A percentile compares a stretch with the other conserved stretches of the same genome.
Evolutionary conservation across 2,329 filamentous ascomycete species (phyloP).

Genomic region (Fusarium foetens): DNA sequence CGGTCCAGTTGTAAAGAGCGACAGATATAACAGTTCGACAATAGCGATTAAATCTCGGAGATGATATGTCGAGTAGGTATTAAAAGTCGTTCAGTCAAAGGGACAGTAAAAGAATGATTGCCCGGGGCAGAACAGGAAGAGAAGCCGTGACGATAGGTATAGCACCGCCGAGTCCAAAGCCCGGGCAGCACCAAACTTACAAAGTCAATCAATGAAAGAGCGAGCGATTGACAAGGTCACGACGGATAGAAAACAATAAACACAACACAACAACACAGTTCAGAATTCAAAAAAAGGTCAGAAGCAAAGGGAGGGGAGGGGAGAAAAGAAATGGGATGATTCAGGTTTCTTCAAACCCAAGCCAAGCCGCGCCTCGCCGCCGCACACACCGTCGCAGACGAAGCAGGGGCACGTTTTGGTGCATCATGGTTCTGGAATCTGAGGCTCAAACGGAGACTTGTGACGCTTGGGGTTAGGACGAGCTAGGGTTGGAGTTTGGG

Average conservation of each 20-base stretch:
- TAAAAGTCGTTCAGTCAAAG: slow-evolving; percentile 10
- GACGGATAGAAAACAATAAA: slow-evolving; percentile 17
- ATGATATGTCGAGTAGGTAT: slow-evolving; percentile 8
- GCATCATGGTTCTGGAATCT: slow-evolving; percentile 31
- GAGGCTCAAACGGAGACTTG: slow-evolving; percentile 44
- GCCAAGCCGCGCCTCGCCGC: slow-evolving; percentile 7
- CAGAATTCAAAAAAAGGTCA: slow-evolving; percentile 14
- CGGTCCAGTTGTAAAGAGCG: slow-evolving; percentile 16
- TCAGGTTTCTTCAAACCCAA: slow-evolving; percentile 10
- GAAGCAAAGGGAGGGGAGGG: slow-evolving; percentile 25
- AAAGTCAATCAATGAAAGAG: slow-evolving; percentile 22
- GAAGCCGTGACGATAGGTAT: slow-evolving; percentile 11
- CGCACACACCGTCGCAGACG: slow-evolving; percentile 20
- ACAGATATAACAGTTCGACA: slow-evolving; percentile 5
- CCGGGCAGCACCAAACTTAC: slow-evolving; percentile 19
- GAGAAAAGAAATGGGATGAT: slow-evolving; percentile 35
- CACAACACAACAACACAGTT: slow-evolving; percentile 13
- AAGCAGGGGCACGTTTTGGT: slow-evolving; percentile 18
- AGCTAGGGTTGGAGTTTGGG: slow-evolving; percentile 30
- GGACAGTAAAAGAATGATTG: slow-evolving; percentile 32
- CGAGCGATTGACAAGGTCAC: slow-evolving; percentile 32
- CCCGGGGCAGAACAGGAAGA: slow-evolving; percentile 36
- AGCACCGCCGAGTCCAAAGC: slow-evolving; percentile 29
- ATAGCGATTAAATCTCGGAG: neutral
- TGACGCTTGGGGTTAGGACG: slow-evolving; percentile 37